Evolutionary conservation across 352 stramenopile genomes (phyloP).

Genomic region (Pythium apleroticum): DNA sequence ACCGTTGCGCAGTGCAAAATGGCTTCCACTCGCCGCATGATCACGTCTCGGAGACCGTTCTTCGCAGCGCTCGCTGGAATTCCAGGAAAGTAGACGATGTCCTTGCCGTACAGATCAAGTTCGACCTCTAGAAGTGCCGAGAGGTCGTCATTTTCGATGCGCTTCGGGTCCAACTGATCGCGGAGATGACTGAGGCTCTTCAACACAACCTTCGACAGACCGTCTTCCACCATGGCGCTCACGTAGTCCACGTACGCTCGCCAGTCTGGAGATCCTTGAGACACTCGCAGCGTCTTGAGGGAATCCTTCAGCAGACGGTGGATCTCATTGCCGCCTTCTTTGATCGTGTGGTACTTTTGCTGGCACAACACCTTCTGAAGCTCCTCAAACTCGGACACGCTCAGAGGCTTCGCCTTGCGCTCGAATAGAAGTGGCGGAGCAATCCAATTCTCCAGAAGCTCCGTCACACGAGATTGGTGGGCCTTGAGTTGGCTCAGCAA

Average conservation of each 20-base stretch:
- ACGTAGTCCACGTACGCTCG: slow-evolving; percentile 92
- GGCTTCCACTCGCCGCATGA: slow-evolving; percentile 66
- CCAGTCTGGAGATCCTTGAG: slow-evolving; percentile 90
- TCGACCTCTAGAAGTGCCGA: slow-evolving; percentile 90
- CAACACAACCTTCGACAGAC: slow-evolving; percentile 70
- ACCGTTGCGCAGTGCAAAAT: slow-evolving; percentile 66
- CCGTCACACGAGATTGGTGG: slow-evolving; percentile 78
- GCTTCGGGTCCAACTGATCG: slow-evolving; percentile 81
- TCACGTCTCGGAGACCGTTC: slow-evolving; percentile 57
- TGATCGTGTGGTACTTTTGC: slow-evolving; percentile 85
- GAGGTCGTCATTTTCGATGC: slow-evolving; percentile 82
- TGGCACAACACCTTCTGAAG: slow-evolving; percentile 70
- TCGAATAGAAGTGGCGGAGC: slow-evolving; percentile 82
- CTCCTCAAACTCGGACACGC: slow-evolving; percentile 85
- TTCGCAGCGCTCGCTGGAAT: slow-evolving; percentile 35
- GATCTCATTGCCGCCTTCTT: slow-evolving; percentile 87
- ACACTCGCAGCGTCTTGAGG: slow-evolving; percentile 87
- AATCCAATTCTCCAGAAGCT: slow-evolving; percentile 81
- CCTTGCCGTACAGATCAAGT: slow-evolving; percentile 87
- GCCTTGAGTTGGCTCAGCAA: slow-evolving; percentile 88
- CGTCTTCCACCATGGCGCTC: slow-evolving; percentile 89
- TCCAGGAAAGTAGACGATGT: slow-evolving; percentile 79
- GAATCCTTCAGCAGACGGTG: slow-evolving; percentile 90
- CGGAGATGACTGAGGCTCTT: slow-evolving; percentile 68
- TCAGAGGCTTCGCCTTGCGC: slow-evolving; percentile 77